Base-by-base conservation (phyloP, 2,329 filamentous ascomycete genomes). In the Phaeomoniella chlamydospora region DNA sequence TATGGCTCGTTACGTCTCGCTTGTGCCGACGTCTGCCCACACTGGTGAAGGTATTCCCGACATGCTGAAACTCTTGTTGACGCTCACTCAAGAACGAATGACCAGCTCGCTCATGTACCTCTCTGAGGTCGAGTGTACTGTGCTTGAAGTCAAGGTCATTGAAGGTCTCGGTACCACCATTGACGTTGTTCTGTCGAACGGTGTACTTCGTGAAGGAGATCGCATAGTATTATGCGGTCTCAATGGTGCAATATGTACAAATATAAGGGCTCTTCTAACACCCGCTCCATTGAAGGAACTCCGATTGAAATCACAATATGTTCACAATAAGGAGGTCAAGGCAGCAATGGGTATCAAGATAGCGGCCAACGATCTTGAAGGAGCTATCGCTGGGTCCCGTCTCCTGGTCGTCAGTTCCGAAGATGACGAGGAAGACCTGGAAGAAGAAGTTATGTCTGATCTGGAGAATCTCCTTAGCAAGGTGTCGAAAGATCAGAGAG, bases 241-340 rank as follows among this genome's bases (percentile, higher is more conserved):
- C n/a, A 90, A 96, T 54, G 90, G 92, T 17, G 79, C 86, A 36
- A 98, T 98, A 54, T 75, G 79, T 41, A 98, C 90, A 4, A 94
- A 94, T 48, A 90, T 98, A 50, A 77, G 90, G 63, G 92, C 90
- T 11, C 71, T 98, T 16, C 69, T 98, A 36, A 98, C 90, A 3
- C 90, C 90, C 2, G 87, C 86, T 9, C 83, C 86, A 41, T 76
- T 98, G 55, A 90, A 85, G 55, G 90, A 98, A 58, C 62, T 98
- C 45, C 86, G 92, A 57, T 74, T 98, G 50, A 96, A 96, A 64
- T 94, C 87, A 3, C 73, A 79, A 43, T 98, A 98, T 52, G 88
- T 98, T 18, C 92, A 98, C 68, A 94, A 98, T 68, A 96, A 98
- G 67, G 86, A 94, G 59, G 87, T 94, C 64, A 98, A 94, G 70